These are phyloP conservation scores for Drechmeria coniospora DNA, from an alignment of 2,329 filamentous ascomycete genomes.

Conservation along the genomic window DNA sequence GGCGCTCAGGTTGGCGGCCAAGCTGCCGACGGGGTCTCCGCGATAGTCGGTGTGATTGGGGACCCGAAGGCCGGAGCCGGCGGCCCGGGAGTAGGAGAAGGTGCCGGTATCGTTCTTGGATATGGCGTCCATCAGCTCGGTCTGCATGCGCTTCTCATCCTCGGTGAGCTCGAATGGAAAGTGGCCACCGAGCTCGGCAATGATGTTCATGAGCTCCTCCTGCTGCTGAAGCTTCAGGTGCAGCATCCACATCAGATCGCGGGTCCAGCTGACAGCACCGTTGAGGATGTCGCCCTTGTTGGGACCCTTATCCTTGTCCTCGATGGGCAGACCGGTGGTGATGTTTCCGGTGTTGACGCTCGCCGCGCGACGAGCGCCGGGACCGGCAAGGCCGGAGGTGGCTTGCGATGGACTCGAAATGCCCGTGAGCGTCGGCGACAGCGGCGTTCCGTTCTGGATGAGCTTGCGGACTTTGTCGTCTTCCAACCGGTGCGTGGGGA, in stretches of 20 bases:
- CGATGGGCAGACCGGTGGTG: slow-evolving; percentile 78
- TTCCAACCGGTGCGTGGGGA: slow-evolving; percentile 81
- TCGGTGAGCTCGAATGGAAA: slow-evolving; percentile 76
- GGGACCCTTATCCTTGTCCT: slow-evolving; percentile 96
- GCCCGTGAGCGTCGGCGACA: slow-evolving; percentile 68
- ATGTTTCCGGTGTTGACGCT: slow-evolving; percentile 62
- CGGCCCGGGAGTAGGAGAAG: slow-evolving; percentile 73
- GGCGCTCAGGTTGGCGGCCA: slow-evolving; percentile 19
- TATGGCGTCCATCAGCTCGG: slow-evolving; percentile 76
- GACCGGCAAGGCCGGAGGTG: slow-evolving; percentile 76
- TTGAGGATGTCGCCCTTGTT: slow-evolving; percentile 99
- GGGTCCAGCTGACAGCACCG: slow-evolving; percentile 89
- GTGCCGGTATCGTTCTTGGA: slow-evolving; percentile 59
- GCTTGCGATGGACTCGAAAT: slow-evolving; percentile 56
- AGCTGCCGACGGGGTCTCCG: slow-evolving; percentile 54
- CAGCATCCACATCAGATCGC: slow-evolving; percentile 94
- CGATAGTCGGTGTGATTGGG: slow-evolving; percentile 87
- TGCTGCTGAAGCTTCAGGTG: slow-evolving; percentile 82
- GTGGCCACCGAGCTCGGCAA: slow-evolving; percentile 55
- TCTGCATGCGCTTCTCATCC: slow-evolving; percentile 90
- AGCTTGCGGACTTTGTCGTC: slow-evolving; percentile 96
- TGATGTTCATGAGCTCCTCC: slow-evolving; percentile 65
- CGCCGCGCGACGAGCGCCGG: slow-evolving; percentile 65
- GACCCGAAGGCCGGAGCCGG: slow-evolving; percentile 75
- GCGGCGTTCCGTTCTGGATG: slow-evolving; percentile 76